Conservation (phyloP, 768 basidiomycete species). For the Macrocybe gigantea region DNA sequence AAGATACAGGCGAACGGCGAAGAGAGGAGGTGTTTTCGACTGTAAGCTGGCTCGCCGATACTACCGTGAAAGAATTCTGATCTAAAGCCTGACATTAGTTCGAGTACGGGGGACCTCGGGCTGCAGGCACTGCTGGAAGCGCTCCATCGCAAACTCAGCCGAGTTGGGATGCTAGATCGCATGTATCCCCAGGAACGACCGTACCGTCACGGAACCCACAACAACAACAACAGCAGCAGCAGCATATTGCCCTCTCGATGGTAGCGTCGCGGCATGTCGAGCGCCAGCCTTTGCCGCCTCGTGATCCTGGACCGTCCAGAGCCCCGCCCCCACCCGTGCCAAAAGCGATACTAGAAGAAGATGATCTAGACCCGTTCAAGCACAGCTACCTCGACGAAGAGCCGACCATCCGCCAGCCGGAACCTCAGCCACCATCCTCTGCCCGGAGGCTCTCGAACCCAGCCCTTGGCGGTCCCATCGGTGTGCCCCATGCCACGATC, state of each 20-base stretch:
- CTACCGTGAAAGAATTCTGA: background rate
- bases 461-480: background rate
- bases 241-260: slow-evolving; percentile 16
- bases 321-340: slow-evolving; percentile 10
- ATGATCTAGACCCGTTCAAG: slow-evolving; percentile 37
- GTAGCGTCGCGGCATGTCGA: slow-evolving; percentile 18
- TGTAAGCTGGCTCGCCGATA: slow-evolving; percentile 17
- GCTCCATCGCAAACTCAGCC: background rate
- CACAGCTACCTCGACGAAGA: slow-evolving; percentile 27
- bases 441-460: slow-evolving; percentile 3
- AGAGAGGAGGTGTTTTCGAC: slow-evolving; percentile 37
- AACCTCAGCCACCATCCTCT: slow-evolving; percentile 9
- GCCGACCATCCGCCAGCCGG: slow-evolving; percentile 2
- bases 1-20: slow-evolving; percentile 32
- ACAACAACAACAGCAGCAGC: slow-evolving; percentile 8
- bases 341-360: slow-evolving; percentile 19
- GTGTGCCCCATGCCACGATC: background rate
- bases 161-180: slow-evolving; percentile 1
- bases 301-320: too few species aligned
- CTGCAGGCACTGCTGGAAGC: slow-evolving; percentile 2
- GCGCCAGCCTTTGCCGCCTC: slow-evolving; percentile 18
- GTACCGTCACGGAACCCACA: slow-evolving; percentile 7
- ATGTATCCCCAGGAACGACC: slow-evolving; percentile 5
- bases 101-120: slow-evolving; percentile 22
- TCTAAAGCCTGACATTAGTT: slow-evolving; percentile 18